Percentiles rank a stretch among this genome's conserved stretches.
Evolutionary conservation across 352 stramenopile species (phyloP).

Genomic region (Globisporangium takayamanum): DNA sequence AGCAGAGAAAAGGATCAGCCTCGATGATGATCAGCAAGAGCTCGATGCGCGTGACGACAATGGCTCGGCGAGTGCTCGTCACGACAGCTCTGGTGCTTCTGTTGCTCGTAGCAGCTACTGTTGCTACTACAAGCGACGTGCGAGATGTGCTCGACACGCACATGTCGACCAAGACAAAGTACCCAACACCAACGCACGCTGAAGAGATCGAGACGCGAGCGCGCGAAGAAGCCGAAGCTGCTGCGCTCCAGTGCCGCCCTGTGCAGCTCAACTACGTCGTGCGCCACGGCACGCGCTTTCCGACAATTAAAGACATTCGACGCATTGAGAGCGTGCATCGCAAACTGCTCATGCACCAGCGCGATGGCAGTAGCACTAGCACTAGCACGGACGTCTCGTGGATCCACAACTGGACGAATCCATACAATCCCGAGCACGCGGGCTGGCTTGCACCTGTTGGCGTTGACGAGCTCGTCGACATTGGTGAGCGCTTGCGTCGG

Average conservation of each 20-base stretch:
- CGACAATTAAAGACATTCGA: conserved; percentile 72
- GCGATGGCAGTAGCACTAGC: neutral
- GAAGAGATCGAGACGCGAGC: conserved; percentile 5
- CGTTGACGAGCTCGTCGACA: conserved; percentile 50
- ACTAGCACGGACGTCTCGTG: conserved; percentile 12
- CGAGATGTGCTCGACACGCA: conserved; percentile 33
- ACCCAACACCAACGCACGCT: conserved; percentile 22
- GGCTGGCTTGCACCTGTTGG: conserved; percentile 49
- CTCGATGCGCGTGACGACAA: too few relatives aligned
- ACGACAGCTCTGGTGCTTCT: neutral
- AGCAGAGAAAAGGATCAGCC: too few relatives aligned
- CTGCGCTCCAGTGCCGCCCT: conserved; percentile 25
- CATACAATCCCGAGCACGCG: conserved; percentile 36
- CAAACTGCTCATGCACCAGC: conserved; percentile 19
- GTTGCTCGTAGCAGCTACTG: neutral
- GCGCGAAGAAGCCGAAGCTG: conserved; percentile 2
- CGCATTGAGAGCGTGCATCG: conserved; percentile 37
- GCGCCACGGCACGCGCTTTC: conserved; percentile 71
- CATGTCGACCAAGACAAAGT: conserved; percentile 83
- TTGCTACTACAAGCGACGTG: neutral
- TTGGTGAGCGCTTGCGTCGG: conserved; percentile 45
- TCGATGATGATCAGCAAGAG: too few relatives aligned
- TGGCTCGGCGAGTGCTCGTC: too few relatives aligned
- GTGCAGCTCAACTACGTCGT: conserved; percentile 76
- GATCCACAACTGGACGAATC: conserved; percentile 42